These are phyloP conservation scores for Aspergillus mulundensis DNA, from an alignment of 495 filamentous ascomycete species.

Conservation along the genomic window DNA sequence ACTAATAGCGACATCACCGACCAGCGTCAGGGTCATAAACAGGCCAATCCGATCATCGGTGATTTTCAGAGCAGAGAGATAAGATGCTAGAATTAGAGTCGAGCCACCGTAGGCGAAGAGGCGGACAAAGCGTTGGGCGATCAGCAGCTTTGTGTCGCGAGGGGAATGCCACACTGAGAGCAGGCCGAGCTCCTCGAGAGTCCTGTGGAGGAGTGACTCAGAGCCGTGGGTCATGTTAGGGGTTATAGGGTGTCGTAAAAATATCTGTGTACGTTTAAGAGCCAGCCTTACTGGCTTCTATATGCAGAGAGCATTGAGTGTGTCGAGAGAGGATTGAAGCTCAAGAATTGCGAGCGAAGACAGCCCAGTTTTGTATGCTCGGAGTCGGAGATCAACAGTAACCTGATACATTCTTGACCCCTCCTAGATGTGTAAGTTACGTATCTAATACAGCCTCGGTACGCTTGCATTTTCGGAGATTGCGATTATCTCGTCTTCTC, in stretches of 20 bases:
- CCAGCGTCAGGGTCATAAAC: conserved; percentile 82
- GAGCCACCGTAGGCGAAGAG: conserved; percentile 76
- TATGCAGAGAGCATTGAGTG: not conserved
- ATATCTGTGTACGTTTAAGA: not conserved
- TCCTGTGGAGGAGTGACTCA: not conserved
- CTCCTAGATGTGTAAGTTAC: not conserved
- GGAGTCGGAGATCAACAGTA: not conserved
- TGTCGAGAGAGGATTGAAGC: not conserved
- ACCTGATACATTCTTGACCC: not conserved
- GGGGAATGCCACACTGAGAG: conserved; percentile 38
- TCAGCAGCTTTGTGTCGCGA: conserved; percentile 69
- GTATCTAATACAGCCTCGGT: not conserved
- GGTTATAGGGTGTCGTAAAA: not conserved
- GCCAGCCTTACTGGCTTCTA: not conserved
- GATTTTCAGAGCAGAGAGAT: conserved; percentile 61
- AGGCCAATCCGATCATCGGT: conserved; percentile 72
- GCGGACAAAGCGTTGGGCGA: conserved; percentile 69
- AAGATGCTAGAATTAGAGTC: conserved; percentile 69
- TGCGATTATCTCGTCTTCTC: not conserved
- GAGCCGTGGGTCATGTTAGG: not conserved
- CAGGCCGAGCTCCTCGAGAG: conserved; percentile 37
- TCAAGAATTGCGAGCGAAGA: not conserved
- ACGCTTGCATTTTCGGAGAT: not conserved
- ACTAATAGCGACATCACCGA: conserved; percentile 76
- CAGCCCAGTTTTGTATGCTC: not conserved